phyloP scores from a whole-genome alignment of 805 yeast genomes.

The Kuraishia piskuri region DNA sequence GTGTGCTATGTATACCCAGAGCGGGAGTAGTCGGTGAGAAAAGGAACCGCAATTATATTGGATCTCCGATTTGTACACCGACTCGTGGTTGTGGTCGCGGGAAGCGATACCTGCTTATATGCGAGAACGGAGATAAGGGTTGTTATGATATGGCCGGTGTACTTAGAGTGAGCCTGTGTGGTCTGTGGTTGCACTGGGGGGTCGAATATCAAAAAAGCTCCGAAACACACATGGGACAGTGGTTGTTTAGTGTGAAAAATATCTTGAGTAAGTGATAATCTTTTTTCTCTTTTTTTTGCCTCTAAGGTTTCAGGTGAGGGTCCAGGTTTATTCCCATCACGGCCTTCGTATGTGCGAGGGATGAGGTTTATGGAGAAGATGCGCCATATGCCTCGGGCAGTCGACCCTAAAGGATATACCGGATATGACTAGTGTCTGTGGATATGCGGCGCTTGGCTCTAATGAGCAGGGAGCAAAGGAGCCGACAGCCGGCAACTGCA shows the following conservation, averaged over 20 bases:
- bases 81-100: not conserved
- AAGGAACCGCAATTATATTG: not conserved
- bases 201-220: too few species aligned
- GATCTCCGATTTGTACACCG: not conserved
- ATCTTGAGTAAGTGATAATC: too few species aligned
- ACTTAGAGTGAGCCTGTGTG: too few species aligned
- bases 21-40: not conserved
- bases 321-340: not conserved
- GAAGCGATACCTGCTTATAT: not conserved
- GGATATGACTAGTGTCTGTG: not conserved
- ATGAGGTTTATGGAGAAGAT: not conserved
- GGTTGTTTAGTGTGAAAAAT: too few species aligned
- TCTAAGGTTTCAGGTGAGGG: not conserved
- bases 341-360: not conserved
- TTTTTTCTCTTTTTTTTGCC: too few species aligned
- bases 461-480: not conserved
- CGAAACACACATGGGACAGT: too few species aligned
- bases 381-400: not conserved
- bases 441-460: not conserved
- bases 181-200: too few species aligned
- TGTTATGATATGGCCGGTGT: too few species aligned
- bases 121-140: not conserved
- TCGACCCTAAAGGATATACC: not conserved
- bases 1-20: not conserved
- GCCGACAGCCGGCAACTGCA: not conserved